Conservation (phyloP, 225 moss, liverwort and hornwort genomes). For the Anthoceros angustus region DNA sequence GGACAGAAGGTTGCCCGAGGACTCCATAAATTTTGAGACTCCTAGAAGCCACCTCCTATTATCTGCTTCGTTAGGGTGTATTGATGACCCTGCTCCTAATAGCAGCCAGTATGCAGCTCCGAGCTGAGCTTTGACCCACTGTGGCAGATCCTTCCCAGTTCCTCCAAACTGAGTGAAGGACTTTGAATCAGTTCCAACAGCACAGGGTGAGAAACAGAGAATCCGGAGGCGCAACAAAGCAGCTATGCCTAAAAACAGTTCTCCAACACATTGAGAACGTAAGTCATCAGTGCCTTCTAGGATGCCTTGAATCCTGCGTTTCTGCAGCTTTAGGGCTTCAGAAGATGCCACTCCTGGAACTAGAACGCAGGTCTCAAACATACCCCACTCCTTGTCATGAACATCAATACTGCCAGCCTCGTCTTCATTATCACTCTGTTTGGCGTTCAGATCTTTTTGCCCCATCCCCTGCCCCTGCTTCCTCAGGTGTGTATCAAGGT, state of each 20-base stretch:
- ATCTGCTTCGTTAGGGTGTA: constrained; percentile 19
- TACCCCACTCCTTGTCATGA: background rate
- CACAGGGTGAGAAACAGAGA: constrained; percentile 36
- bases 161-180: constrained; percentile 4
- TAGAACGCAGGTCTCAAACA: too few species aligned
- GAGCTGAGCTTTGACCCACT: constrained; percentile 36
- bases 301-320: background rate
- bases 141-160: constrained; percentile 22
- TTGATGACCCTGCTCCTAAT: constrained; percentile 34
- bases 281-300: background rate
- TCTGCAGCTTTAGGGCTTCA: background rate
- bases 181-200: constrained; percentile 9
- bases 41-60: constrained; percentile 56
- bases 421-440: constrained; percentile 15
- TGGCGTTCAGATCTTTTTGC: constrained; percentile 13
- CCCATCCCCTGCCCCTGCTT: constrained; percentile 11
- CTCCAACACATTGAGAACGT: background rate
- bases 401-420: background rate
- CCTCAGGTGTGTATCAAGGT: background rate
- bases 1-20: constrained; percentile 48
- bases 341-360: background rate
- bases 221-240: constrained; percentile 2
- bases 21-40: constrained; percentile 60
- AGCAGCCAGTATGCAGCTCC: constrained; percentile 61
- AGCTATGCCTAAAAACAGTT: background rate